Conservation (phyloP, 129 eudicot species). For the Pulicaria dysenterica region DNA sequence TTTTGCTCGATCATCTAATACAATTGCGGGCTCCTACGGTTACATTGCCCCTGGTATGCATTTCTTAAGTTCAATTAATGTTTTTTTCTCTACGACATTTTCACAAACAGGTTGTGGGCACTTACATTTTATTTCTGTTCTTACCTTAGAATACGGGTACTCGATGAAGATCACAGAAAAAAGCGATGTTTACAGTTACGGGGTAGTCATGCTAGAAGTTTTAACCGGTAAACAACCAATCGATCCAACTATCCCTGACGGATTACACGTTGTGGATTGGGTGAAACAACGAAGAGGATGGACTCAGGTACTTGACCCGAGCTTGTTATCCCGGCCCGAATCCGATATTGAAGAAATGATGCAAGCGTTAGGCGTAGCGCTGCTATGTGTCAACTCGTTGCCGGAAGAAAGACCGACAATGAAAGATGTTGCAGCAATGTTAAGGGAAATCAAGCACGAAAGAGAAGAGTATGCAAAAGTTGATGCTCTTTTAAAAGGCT, state of each 20-base stretch:
- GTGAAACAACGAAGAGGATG: slow-evolving; percentile 68
- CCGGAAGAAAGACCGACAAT: slow-evolving; percentile 82
- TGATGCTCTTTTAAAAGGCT: slow-evolving; percentile 62
- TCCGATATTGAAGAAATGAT: slow-evolving; percentile 74
- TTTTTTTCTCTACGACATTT: neutral
- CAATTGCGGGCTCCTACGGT: slow-evolving; percentile 92
- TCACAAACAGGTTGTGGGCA: slow-evolving; percentile 15
- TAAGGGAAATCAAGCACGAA: slow-evolving; percentile 78
- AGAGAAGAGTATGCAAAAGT: slow-evolving; percentile 74
- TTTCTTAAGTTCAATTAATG: neutral
- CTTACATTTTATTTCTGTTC: neutral
- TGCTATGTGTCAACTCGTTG: slow-evolving; percentile 62
- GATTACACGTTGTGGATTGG: slow-evolving; percentile 78
- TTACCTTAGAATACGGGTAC: slow-evolving; percentile 72
- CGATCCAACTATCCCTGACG: slow-evolving; percentile 85
- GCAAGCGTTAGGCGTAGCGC: slow-evolving; percentile 68
- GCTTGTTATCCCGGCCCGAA: slow-evolving; percentile 53
- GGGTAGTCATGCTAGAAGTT: slow-evolving; percentile 76
- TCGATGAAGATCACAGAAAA: slow-evolving; percentile 86
- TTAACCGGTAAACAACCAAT: slow-evolving; percentile 79
- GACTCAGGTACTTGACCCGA: slow-evolving; percentile 64
- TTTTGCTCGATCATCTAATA: slow-evolving; percentile 73
- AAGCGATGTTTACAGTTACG: slow-evolving; percentile 90
- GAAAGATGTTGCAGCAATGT: slow-evolving; percentile 91
- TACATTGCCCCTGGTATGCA: slow-evolving; percentile 90